phyloP scores from a whole-genome alignment of 805 yeast species.

The Vanderwaltozyma tropicalis region DNA sequence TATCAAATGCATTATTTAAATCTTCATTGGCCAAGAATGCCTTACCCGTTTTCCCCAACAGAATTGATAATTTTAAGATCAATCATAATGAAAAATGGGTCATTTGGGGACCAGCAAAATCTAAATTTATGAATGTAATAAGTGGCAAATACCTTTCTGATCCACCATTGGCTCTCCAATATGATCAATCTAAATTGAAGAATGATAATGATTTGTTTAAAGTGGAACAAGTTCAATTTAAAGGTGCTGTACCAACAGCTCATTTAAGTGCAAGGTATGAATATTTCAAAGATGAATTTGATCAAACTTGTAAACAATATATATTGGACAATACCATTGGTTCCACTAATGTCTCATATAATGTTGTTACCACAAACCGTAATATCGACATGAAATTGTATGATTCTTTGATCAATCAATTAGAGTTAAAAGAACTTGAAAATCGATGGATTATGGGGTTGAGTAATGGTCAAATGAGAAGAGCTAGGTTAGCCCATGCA shows the following conservation, averaged over 20 bases:
- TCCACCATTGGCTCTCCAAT: slow-evolving; percentile 18
- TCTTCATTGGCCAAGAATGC: slow-evolving; percentile 30
- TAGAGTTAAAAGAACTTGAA: slow-evolving; percentile 47
- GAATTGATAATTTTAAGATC: slow-evolving; percentile 15
- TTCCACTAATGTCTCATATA: slow-evolving; percentile 35
- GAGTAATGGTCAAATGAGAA: slow-evolving; percentile 87
- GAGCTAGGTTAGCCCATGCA: slow-evolving; percentile 78
- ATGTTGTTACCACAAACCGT: slow-evolving; percentile 21
- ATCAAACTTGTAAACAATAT: slow-evolving; percentile 54
- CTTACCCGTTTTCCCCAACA: slow-evolving; percentile 17
- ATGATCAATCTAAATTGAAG: slow-evolving; percentile 3
- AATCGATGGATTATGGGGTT: slow-evolving; percentile 76
- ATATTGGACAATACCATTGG: slow-evolving; percentile 39
- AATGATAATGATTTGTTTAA: slow-evolving; percentile 4
- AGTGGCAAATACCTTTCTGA: slow-evolving; percentile 20
- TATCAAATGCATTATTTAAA: slow-evolving; percentile 30
- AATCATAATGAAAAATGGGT: slow-evolving; percentile 33
- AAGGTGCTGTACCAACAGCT: slow-evolving; percentile 42
- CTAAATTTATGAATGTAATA: slow-evolving; percentile 19
- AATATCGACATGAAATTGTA: slow-evolving; percentile 30
- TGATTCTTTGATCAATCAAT: slow-evolving; percentile 34
- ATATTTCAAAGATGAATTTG: slow-evolving; percentile 73
- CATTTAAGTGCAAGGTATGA: slow-evolving; percentile 88
- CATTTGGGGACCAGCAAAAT: slow-evolving; percentile 28
- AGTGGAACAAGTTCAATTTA: slow-evolving; percentile 33